Conservation (phyloP, 106 monocot genomes). For the Xerophyta viscosa region DNA sequence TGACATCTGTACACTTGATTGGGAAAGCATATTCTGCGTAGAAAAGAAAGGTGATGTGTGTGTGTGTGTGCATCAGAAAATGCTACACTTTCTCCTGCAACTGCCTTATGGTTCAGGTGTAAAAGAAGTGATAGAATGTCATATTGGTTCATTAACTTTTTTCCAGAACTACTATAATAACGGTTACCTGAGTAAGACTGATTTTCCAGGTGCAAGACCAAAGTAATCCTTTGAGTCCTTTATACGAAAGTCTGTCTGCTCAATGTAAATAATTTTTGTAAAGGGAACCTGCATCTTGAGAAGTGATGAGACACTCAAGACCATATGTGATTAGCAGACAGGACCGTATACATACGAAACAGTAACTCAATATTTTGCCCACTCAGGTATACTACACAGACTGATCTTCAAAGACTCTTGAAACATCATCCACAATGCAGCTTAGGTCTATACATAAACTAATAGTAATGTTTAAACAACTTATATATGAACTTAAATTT, state of each 20-base stretch:
- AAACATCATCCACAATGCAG: no score
- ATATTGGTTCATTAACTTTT: no score
- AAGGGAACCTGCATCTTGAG: conserved; percentile 61
- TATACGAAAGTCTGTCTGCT: conserved; percentile 75
- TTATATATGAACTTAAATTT: no score
- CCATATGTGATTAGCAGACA: background rate
- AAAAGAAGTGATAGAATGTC: no score
- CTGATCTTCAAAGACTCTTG: no score
- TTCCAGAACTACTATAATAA: background rate
- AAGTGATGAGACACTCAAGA: background rate
- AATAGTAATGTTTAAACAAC: no score
- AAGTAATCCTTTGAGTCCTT: conserved; percentile 97
- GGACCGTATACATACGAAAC: background rate
- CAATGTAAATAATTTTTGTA: conserved; percentile 83
- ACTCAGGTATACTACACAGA: no score
- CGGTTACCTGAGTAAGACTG: conserved; percentile 68
- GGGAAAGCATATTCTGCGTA: conserved; percentile 86
- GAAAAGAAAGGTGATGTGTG: no score
- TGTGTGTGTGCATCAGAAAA: background rate
- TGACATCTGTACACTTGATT: conserved; percentile 86
- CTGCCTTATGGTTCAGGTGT: background rate
- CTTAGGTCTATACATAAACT: no score
- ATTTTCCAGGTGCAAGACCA: conserved; percentile 96
- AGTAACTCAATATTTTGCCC: background rate
- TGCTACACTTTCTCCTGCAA: background rate